Evolutionary conservation across 2,329 filamentous ascomycete species (phyloP).

Genomic region (Microdochium trichocladiopsis): DNA sequence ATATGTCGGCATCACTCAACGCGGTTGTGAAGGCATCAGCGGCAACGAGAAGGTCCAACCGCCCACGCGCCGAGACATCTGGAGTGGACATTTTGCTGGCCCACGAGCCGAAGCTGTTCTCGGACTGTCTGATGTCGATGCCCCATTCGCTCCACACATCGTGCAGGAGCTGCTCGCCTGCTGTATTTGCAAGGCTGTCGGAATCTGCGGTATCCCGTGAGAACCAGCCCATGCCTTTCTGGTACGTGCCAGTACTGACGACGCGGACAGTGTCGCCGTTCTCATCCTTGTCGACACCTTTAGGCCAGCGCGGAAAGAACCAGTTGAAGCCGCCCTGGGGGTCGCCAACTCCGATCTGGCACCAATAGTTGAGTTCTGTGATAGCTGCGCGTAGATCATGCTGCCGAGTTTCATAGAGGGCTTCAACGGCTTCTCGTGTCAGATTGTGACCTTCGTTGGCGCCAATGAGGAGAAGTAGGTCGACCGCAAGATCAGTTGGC

Average conservation of each 20-base stretch:
- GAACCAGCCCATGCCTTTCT: conserved; percentile 70
- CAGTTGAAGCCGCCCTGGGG: conserved; percentile 83
- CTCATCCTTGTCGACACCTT: conserved; percentile 60
- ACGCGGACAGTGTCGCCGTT: conserved; percentile 66
- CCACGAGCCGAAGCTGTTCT: conserved; percentile 8
- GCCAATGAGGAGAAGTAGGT: conserved; percentile 75
- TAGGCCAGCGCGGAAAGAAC: conserved; percentile 75
- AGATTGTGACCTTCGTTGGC: conserved; percentile 86
- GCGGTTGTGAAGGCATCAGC: conserved; percentile 49
- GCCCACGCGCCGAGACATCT: conserved; percentile 6
- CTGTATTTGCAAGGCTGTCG: conserved; percentile 28
- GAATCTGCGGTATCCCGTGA: conserved; percentile 49
- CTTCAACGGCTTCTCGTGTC: conserved; percentile 55
- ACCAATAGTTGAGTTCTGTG: conserved; percentile 89
- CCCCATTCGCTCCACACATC: conserved; percentile 64
- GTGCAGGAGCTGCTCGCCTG: conserved; percentile 55
- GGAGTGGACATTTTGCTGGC: neutral
- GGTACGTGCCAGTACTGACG: conserved; percentile 74
- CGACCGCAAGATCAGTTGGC: conserved; percentile 60
- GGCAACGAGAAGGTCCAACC: conserved; percentile 33
- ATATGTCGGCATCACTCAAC: conserved; percentile 61
- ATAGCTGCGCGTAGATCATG: conserved; percentile 76
- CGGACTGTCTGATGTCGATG: conserved; percentile 55
- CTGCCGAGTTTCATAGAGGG: conserved; percentile 62
- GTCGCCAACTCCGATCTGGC: conserved; percentile 90